These are phyloP conservation scores for Apiotrichum akiyoshidainum DNA, from an alignment of 1,284 basidiomycete species.

Conservation along the genomic window DNA sequence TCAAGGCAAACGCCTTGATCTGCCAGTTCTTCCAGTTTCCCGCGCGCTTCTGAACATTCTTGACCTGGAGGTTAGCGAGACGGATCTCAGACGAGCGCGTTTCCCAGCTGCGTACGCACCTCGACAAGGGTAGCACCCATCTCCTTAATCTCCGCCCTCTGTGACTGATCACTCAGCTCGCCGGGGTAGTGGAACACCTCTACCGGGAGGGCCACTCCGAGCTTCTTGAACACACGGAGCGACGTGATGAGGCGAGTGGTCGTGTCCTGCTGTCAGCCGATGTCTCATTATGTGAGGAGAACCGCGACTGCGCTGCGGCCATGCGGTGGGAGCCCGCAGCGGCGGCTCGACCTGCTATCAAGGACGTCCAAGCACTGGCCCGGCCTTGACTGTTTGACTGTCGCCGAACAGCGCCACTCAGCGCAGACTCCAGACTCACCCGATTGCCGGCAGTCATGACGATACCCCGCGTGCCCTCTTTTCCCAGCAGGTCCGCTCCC, in stretches of 20 bases:
- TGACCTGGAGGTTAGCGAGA: conserved; percentile 23
- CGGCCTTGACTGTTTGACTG: conserved; percentile 5
- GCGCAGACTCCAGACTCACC: conserved; percentile 25
- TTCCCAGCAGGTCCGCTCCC: conserved; percentile 36
- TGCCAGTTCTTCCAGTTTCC: conserved; percentile 43
- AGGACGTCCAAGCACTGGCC: no score
- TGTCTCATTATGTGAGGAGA: not conserved
- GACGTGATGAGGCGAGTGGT: conserved; percentile 45
- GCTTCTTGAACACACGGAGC: conserved; percentile 44
- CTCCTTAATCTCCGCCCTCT: conserved; percentile 38
- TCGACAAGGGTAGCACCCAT: conserved; percentile 46
- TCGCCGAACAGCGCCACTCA: no score
- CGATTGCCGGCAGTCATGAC: conserved; percentile 53
- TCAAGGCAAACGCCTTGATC: conserved; percentile 54
- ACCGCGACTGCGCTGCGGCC: no score
- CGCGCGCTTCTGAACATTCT: conserved; percentile 30
- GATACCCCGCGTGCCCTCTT: conserved; percentile 41
- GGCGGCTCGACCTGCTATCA: no score
- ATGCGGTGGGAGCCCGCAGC: no score
- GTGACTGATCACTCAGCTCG: conserved; percentile 40
- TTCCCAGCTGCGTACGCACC: conserved; percentile 18
- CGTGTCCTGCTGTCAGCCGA: conserved; percentile 45
- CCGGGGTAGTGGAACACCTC: conserved; percentile 53
- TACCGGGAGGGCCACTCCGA: conserved; percentile 47
- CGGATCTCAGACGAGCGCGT: not conserved